phyloP scores from a whole-genome alignment of 345 rosid species.

The Psidium friedrichsthalianum region DNA sequence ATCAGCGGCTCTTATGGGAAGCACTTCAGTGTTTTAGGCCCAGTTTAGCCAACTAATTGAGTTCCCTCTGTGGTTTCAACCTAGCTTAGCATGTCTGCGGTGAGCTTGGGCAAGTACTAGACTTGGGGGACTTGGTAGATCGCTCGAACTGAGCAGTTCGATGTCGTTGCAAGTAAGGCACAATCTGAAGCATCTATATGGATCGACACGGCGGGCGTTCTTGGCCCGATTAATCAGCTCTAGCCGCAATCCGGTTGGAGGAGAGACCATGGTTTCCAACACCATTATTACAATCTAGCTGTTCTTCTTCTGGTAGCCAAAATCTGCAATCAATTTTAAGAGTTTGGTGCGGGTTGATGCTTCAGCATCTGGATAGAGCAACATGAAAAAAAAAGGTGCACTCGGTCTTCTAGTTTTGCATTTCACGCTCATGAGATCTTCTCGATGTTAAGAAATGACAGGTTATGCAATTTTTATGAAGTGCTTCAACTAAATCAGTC shows the following conservation, averaged over 20 bases:
- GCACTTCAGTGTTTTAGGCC: neutral
- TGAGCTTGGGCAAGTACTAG: neutral
- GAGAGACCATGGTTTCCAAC: neutral
- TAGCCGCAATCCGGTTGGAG: neutral
- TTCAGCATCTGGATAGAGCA: neutral
- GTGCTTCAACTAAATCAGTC: neutral
- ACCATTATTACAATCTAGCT: neutral
- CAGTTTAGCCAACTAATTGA: neutral
- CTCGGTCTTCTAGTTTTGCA: neutral
- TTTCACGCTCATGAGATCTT: neutral
- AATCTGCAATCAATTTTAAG: neutral
- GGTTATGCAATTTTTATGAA: neutral
- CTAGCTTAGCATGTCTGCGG: neutral
- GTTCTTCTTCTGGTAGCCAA: neutral
- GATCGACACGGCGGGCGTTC: accelerated
- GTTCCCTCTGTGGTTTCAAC: neutral
- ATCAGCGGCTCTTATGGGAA: neutral
- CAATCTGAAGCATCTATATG: neutral
- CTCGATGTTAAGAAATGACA: neutral
- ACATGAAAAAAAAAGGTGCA: neutral
- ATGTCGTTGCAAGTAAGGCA: neutral
- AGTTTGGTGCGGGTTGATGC: neutral
- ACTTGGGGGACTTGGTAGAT: neutral
- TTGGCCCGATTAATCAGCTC: neutral
- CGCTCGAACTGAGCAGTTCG: neutral